phyloP scores from a whole-genome alignment of 2,329 filamentous ascomycete species.

The Aspergillus alliaceus region DNA sequence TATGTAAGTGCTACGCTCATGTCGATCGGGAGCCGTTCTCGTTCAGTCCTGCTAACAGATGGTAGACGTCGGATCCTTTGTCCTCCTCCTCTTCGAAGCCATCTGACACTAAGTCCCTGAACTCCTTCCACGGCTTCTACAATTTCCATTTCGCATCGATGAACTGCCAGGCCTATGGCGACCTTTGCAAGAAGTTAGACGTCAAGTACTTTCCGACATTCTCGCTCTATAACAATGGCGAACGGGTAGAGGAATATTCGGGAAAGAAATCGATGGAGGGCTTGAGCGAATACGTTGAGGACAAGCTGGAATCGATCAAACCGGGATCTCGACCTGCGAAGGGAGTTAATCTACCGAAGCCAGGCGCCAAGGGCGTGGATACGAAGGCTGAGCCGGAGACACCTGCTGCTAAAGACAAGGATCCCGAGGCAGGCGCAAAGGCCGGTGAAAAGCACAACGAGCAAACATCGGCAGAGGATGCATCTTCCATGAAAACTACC shows the following conservation, averaged over 20 bases:
- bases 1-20: constrained; percentile 40
- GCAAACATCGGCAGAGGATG: constrained; percentile 25
- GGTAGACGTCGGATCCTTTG: constrained; percentile 73
- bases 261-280: constrained; percentile 68
- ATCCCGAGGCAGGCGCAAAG: constrained; percentile 37
- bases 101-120: constrained; percentile 53
- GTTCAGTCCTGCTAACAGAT: not conserved
- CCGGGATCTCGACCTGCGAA: constrained; percentile 75
- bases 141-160: constrained; percentile 83
- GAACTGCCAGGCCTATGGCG: constrained; percentile 81
- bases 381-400: constrained; percentile 38
- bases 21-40: not conserved
- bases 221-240: constrained; percentile 75
- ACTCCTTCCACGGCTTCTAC: constrained; percentile 78
- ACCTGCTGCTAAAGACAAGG: constrained; percentile 45
- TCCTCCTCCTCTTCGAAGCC: constrained; percentile 51
- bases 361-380: constrained; percentile 60
- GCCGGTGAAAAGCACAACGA: constrained; percentile 45
- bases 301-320: constrained; percentile 71
- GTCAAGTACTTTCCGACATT: constrained; percentile 75
- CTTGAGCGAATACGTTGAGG: constrained; percentile 72
- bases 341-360: constrained; percentile 67
- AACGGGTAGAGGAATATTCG: constrained; percentile 61
- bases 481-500: constrained; percentile 35
- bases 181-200: constrained; percentile 69